Evolutionary conservation across 2,329 filamentous ascomycete genomes (phyloP), one percentile per base, ranked within the genome.

Genomic region (Trichoderma oligosporum): DNA sequence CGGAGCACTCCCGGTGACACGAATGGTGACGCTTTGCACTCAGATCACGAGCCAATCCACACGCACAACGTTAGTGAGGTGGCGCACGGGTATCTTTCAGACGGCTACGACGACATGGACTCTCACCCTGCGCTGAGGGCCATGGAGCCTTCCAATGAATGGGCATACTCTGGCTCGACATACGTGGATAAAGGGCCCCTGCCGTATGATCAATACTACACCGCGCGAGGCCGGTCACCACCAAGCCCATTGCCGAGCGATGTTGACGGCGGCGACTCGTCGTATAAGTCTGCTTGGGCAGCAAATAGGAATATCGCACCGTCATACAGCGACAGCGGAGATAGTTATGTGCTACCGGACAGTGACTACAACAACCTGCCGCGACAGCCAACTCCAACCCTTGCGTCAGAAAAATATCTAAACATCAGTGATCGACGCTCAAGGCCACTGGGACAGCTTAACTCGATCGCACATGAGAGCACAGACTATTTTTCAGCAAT

Each of bases 171-270:
- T 46, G 69, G 69, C 25, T 71, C 71, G 33, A 68, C 71, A 1
- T 73, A 73, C 58, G 69, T 70, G 41, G 71, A 74, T 41, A 61
- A 66, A 66, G 65, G 66, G 64, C 54, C 70, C 57, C 47, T 71
- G 61, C 46, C 67, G 67, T 60, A 77, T 16, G 77, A 80, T 29
- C 68, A 73, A 1, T 76, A 76, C 63, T 78, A 76, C 61, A 76
- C 78, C 5, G 73, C 71, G 9, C 72, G 81, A 42, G 81, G 81
- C 5, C 75, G 81, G 27, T 83, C 81, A 22, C 80, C 80, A 1
- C 78, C 80, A 0, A 81, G 79, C 38, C 78, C 78, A 11, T 65
- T 76, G 33, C 76, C 78, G 18, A 78, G 73, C 58, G 73, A 78
- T 59, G 68, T 70, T 52, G 76, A 72, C 45, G 65, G 67, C 45